Evolutionary conservation across 2,329 filamentous ascomycete species (phyloP).

Genomic region (Epicoccum nigrum): DNA sequence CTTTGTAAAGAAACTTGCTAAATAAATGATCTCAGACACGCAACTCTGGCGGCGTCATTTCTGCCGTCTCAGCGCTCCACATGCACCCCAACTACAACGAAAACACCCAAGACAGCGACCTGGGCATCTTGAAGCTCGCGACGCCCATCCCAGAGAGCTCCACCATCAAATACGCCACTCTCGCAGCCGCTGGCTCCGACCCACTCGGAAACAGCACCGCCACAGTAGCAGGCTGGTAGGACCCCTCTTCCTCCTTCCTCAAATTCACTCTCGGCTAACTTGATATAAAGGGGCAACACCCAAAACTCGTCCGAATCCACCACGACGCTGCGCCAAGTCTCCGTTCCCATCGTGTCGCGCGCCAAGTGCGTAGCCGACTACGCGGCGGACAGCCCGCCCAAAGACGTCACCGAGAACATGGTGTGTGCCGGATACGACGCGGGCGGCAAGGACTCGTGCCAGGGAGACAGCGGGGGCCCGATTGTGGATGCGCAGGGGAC

Average conservation of each 20-base stretch:
- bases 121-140: conserved; percentile 37
- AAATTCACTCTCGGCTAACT: not conserved
- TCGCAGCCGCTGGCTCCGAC: conserved; percentile 31
- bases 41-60: conserved; percentile 28
- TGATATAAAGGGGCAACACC: conserved; percentile 22
- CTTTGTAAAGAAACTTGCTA: not conserved
- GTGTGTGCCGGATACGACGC: conserved; percentile 29
- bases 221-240: conserved; percentile 37
- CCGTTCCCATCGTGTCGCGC: conserved; percentile 31
- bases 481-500: conserved; percentile 23
- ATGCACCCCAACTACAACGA: conserved; percentile 30
- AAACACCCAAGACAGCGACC: conserved; percentile 25
- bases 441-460: conserved; percentile 41
- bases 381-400: not conserved
- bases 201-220: conserved; percentile 24
- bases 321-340: conserved; percentile 32
- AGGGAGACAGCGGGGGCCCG: conserved; percentile 39
- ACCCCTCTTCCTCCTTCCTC: conserved; percentile 5
- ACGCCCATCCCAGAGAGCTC: conserved; percentile 31
- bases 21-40: conserved; percentile 18
- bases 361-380: conserved; percentile 27
- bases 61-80: conserved; percentile 24
- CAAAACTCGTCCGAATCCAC: conserved; percentile 15
- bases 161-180: conserved; percentile 30
- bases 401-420: conserved; percentile 33